These are phyloP conservation scores for Cercospora beticola DNA, from an alignment of 2,329 filamentous ascomycete genomes.

Conservation along the genomic window DNA sequence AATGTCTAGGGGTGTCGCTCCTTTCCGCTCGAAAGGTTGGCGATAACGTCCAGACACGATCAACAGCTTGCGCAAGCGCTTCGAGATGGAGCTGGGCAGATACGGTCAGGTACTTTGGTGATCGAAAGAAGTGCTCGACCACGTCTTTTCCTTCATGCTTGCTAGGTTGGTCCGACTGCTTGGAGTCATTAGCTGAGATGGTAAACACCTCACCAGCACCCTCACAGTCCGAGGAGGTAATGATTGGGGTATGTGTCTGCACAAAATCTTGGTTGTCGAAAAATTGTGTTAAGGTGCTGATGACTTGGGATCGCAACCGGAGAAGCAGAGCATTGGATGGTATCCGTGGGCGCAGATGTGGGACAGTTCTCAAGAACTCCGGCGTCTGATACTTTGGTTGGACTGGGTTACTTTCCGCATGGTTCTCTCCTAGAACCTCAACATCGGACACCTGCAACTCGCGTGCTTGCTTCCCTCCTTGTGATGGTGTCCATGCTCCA, in stretches of 20 bases:
- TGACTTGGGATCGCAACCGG: constrained; percentile 77
- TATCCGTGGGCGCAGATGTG: constrained; percentile 80
- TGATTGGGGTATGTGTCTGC: constrained; percentile 87
- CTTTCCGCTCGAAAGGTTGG: constrained; percentile 92
- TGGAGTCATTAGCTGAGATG: constrained; percentile 46
- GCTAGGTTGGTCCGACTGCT: constrained; percentile 39
- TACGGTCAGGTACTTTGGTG: constrained; percentile 91
- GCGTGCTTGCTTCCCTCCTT: constrained; percentile 67
- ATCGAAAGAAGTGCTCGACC: constrained; percentile 68
- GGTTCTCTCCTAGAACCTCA: constrained; percentile 70
- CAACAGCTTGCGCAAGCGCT: constrained; percentile 81
- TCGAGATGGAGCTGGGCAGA: constrained; percentile 94
- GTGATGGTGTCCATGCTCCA: constrained; percentile 72
- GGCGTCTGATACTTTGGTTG: constrained; percentile 94
- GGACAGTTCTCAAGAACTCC: constrained; percentile 83
- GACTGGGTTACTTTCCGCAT: constrained; percentile 86
- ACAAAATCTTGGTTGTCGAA: constrained; percentile 71
- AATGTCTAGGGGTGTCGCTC: constrained; percentile 87
- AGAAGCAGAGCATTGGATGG: constrained; percentile 78
- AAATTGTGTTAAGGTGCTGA: constrained; percentile 70
- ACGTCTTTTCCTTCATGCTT: constrained; percentile 41
- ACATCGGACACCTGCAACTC: constrained; percentile 76
- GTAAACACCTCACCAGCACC: constrained; percentile 92
- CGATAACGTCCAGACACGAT: constrained; percentile 89
- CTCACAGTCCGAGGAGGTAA: constrained; percentile 96